These are phyloP conservation scores for Trametes cinnabarina DNA, from an alignment of 768 basidiomycete genomes.

Conservation along the genomic window DNA sequence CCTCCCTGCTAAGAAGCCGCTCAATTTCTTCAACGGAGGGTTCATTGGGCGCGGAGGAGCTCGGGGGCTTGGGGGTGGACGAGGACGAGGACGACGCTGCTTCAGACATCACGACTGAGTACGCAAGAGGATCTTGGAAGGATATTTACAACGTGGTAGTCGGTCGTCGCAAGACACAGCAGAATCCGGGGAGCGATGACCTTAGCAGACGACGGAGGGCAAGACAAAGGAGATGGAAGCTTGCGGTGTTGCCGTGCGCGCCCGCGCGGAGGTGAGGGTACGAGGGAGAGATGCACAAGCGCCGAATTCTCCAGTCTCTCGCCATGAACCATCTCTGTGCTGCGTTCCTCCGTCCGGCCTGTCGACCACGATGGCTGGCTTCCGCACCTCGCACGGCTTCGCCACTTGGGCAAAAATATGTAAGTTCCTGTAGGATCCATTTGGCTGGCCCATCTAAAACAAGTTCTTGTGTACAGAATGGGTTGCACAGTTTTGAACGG, in stretches of 20 bases:
- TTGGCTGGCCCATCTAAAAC: background rate
- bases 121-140: constrained; percentile 10
- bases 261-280: constrained; percentile 5
- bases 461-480: background rate
- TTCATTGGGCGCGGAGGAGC: constrained; percentile 15
- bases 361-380: background rate
- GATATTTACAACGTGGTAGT: constrained; percentile 8
- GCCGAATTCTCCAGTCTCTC: constrained; percentile 9
- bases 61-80: constrained; percentile 15
- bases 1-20: constrained; percentile 74
- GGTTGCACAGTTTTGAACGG: constrained; percentile 5
- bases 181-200: too few relatives aligned
- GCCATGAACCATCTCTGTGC: constrained; percentile 27
- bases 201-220: too few relatives aligned
- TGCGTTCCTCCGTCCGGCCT: constrained; percentile 19
- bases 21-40: constrained; percentile 62
- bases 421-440: background rate
- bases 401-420: background rate
- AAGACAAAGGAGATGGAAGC: background rate
- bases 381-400: background rate
- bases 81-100: constrained; percentile 26
- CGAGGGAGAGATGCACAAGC: constrained; percentile 11
- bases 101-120: constrained; percentile 21
- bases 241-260: background rate
- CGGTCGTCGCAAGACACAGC: background rate